These are phyloP conservation scores for Eudorina sp. DNA, from an alignment of 139 green algal species.

Conservation along the genomic window DNA sequence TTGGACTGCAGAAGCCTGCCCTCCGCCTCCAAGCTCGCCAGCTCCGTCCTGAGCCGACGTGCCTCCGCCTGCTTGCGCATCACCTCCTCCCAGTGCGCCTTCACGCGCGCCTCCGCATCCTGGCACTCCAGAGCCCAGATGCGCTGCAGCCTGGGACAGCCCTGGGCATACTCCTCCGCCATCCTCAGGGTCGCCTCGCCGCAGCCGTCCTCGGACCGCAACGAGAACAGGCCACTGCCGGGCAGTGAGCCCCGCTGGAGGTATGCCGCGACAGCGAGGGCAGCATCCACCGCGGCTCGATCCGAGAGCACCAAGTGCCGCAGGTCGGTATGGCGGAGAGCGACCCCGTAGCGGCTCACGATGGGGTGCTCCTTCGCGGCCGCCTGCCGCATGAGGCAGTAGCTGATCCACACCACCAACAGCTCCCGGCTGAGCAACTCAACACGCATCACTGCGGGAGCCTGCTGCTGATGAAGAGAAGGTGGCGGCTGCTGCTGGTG, in stretches of 20 bases:
- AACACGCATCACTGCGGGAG: slow-evolving; percentile 39
- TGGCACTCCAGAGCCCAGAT: slow-evolving; percentile 43
- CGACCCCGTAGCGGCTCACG: slow-evolving; percentile 44
- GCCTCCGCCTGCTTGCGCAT: slow-evolving; percentile 53
- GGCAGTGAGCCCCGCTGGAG: slow-evolving; percentile 35
- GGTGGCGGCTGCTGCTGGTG: neutral
- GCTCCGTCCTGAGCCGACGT: neutral
- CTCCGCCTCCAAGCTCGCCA: neutral
- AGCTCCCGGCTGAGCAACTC: slow-evolving; percentile 66
- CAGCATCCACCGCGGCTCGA: slow-evolving; percentile 44
- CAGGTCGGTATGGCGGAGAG: slow-evolving; percentile 51
- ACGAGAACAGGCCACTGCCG: slow-evolving; percentile 34
- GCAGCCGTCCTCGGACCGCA: slow-evolving; percentile 12
- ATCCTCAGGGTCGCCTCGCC: slow-evolving; percentile 51
- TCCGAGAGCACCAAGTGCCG: slow-evolving; percentile 68
- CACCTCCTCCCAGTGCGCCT: slow-evolving; percentile 62
- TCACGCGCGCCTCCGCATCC: slow-evolving; percentile 31
- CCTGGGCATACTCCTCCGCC: slow-evolving; percentile 41
- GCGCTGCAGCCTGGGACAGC: neutral
- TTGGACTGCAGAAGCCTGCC: neutral
- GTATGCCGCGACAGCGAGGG: slow-evolving; percentile 63
- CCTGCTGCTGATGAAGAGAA: neutral
- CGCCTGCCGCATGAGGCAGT: slow-evolving; percentile 56
- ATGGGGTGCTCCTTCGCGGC: neutral
- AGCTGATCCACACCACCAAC: slow-evolving; percentile 62